Percentiles rank a stretch among this genome's conserved stretches.
phyloP scores from a whole-genome alignment of 805 yeast genomes.

The Suhomyces xylopsoci region DNA sequence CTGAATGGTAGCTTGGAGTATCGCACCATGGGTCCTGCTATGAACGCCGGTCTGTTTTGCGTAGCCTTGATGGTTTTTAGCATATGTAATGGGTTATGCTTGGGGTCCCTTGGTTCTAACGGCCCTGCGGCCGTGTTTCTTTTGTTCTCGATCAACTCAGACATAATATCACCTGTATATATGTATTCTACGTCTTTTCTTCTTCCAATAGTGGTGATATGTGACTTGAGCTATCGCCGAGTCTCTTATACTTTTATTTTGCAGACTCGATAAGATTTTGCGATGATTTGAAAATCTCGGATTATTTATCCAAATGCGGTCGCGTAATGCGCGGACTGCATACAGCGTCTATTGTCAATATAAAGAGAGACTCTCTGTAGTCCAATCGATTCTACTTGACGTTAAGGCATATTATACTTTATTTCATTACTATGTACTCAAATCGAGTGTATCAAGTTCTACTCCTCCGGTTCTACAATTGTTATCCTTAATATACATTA shows the following conservation, averaged over 20 bases:
- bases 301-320: background rate
- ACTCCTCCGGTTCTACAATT: background rate
- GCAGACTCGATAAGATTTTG: background rate
- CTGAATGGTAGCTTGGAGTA: constrained; percentile 93
- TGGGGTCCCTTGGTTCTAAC: constrained; percentile 16
- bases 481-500: constrained; percentile 1
- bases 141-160: background rate
- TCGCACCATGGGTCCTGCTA: constrained; percentile 92
- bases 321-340: background rate
- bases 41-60: constrained; percentile 34
- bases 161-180: background rate
- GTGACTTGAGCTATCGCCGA: background rate
- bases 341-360: background rate
- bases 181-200: background rate
- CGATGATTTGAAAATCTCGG: background rate
- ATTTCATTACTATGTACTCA: background rate
- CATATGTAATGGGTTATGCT: constrained; percentile 33
- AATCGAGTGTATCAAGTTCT: background rate
- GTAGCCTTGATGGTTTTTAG: constrained; percentile 21
- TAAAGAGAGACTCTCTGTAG: background rate
- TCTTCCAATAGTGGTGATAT: background rate
- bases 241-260: background rate
- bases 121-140: background rate
- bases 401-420: background rate
- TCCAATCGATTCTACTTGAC: no score